These are phyloP conservation scores for Penicillium bialowiezense DNA, from an alignment of 495 filamentous ascomycete species.

Conservation along the genomic window DNA sequence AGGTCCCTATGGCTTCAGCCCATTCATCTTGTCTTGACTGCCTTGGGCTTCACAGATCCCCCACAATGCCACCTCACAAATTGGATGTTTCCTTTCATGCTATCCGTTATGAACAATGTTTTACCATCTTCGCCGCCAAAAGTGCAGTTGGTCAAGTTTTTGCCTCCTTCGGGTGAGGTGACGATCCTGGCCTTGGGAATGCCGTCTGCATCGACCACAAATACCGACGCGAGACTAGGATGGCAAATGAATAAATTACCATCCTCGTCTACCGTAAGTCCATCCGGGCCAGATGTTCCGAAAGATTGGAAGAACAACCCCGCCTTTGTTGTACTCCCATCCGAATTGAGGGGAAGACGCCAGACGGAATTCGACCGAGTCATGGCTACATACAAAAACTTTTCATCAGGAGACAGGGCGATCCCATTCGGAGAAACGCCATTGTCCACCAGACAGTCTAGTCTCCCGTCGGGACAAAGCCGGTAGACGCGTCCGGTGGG, in stretches of 20 bases:
- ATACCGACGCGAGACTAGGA: slow-evolving; percentile 23
- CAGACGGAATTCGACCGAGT: slow-evolving; percentile 28
- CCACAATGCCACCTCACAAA: slow-evolving; percentile 19
- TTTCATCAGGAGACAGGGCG: slow-evolving; percentile 21
- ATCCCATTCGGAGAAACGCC: slow-evolving; percentile 29
- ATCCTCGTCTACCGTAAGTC: slow-evolving; percentile 24
- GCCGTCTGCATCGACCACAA: slow-evolving; percentile 22
- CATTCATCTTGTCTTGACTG: background rate
- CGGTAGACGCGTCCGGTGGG: slow-evolving; percentile 28
- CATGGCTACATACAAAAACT: slow-evolving; percentile 28
- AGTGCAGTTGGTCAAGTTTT: slow-evolving; percentile 26
- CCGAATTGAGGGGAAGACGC: slow-evolving; percentile 24
- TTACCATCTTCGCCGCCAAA: slow-evolving; percentile 22
- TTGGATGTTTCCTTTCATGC: slow-evolving; percentile 21
- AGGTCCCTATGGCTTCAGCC: too few species aligned
- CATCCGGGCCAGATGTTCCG: slow-evolving; percentile 25
- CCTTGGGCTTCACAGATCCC: background rate
- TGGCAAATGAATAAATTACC: slow-evolving; percentile 27
- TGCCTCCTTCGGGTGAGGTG: slow-evolving; percentile 13
- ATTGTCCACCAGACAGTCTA: slow-evolving; percentile 25
- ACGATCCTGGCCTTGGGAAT: slow-evolving; percentile 24
- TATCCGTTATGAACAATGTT: slow-evolving; percentile 27
- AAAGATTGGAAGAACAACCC: slow-evolving; percentile 28
- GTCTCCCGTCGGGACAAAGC: slow-evolving; percentile 13
- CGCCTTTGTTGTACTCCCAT: slow-evolving; percentile 25